Evolutionary conservation across 306 rosid genomes (phyloP).

Genomic region (Vigna mungo): DNA sequence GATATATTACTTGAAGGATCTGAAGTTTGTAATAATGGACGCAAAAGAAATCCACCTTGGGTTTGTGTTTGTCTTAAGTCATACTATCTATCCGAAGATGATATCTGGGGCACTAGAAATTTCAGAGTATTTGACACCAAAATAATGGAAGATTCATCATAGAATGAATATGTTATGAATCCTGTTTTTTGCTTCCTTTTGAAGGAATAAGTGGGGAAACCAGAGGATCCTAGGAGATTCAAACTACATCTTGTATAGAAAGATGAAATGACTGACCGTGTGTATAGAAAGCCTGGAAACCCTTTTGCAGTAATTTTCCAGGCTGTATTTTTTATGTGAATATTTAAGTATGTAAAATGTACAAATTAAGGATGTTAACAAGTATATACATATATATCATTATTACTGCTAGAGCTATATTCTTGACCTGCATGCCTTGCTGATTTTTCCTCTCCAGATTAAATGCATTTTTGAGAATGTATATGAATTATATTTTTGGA

Average conservation of each 20-base stretch:
- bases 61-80: constrained; percentile 60
- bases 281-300: neutral
- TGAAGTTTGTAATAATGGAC: too few species aligned
- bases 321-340: neutral
- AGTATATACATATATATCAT: too few species aligned
- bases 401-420: too few species aligned
- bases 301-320: neutral
- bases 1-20: constrained; percentile 62
- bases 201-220: neutral
- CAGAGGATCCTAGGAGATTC: neutral
- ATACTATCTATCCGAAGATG: constrained; percentile 42
- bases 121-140: constrained; percentile 61
- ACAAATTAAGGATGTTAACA: too few species aligned
- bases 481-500: too few species aligned
- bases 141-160: constrained; percentile 35
- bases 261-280: neutral
- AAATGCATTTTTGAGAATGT: too few species aligned
- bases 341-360: neutral
- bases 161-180: too few species aligned
- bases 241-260: neutral
- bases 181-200: neutral
- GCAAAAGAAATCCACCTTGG: constrained; percentile 94
- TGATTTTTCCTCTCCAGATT: too few species aligned
- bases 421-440: too few species aligned
- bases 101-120: constrained; percentile 46